Base-by-base conservation (phyloP, 2,329 filamentous ascomycete species). In the Chaetomium sp. region DNA sequence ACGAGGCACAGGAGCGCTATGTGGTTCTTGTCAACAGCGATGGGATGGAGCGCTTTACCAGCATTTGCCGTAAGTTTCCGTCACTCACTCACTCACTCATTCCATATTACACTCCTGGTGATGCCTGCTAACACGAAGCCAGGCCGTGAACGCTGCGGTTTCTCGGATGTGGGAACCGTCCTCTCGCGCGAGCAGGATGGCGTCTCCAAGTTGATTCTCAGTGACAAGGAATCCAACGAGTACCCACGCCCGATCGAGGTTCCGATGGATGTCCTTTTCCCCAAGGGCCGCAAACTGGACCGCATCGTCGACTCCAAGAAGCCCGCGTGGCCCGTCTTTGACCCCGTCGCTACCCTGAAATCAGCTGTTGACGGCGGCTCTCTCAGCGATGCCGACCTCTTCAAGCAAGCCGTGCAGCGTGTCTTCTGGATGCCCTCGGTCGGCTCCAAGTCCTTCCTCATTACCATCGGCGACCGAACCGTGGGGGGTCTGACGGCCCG, bases 361-460 rank as follows among this genome's bases (percentile, higher is more conserved):
- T 79, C 87, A 64, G 74, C 87, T 33, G 82, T 84, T 19, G 80
- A 81, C 33, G 19, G 19, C 19, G 71, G 76, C 4, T 73, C 79
- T 0, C 73, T 73, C 40, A 74, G 74, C 55, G 77, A 81, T n/a
- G 69, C 73, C 0, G 85, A 76, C 4, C 66, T 82, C 36, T 67
- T 84, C 35, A 72, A 70, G 33, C 75, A 91, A 70, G 91, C 92
- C 12, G 82, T 89, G 0, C 84, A 90, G 64, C 79, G 90, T 59
- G 90, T 97, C 2, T 84, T 97, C 53, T 83, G 84, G 49, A 78
- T 97, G 52, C 92, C 94, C 19, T 82, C 91, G 1, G 94, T 97
- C 27, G 92, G 91, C n/a, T 96, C 91, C 27, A 97, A 97, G 73
- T 91, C 87, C 27, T 99, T 97, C 76, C 79, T 99, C 40, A 96